These are phyloP conservation scores for Dictyostelium firmibasis DNA, from an alignment of 78 protist species.

Conservation along the genomic window DNA sequence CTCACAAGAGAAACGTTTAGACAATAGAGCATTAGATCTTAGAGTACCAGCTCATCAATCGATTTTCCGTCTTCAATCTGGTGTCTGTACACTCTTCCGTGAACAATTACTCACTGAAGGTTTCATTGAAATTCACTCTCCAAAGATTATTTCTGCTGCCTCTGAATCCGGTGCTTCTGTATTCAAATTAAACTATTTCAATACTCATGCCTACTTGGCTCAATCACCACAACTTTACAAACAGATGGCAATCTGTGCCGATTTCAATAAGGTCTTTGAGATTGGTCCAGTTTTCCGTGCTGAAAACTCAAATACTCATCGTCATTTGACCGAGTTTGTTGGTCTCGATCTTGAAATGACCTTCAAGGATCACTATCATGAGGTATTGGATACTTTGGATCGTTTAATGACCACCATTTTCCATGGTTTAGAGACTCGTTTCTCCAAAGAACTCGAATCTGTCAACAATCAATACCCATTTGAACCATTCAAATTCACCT, in stretches of 20 bases:
- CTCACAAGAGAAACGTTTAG: conserved; percentile 85
- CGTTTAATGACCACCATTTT: conserved; percentile 90
- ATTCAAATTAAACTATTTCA: conserved; percentile 95
- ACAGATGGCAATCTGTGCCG: conserved; percentile 98
- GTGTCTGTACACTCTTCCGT: conserved; percentile 86
- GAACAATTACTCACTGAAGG: conserved; percentile 68
- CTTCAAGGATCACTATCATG: conserved; percentile 94
- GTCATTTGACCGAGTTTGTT: conserved; percentile 99
- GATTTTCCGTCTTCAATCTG: conserved; percentile 92
- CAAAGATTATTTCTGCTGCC: conserved; percentile 95
- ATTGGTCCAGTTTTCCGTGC: conserved; percentile 99
- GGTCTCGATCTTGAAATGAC: conserved; percentile 99
- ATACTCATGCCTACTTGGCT: conserved; percentile 93
- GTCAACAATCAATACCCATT: conserved; percentile 88
- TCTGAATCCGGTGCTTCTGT: conserved; percentile 99
- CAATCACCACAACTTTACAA: conserved; percentile 99
- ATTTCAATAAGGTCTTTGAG: conserved; percentile 98
- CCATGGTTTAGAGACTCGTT: conserved; percentile 80
- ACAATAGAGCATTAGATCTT: conserved; percentile 94
- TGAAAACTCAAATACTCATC: conserved; percentile 97
- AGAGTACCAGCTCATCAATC: conserved; percentile 96
- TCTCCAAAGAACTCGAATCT: conserved; percentile 79
- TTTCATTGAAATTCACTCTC: conserved; percentile 98
- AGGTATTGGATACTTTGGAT: conserved; percentile 93
- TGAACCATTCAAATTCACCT: conserved; percentile 81